Evolutionary conservation across 352 stramenopile species (phyloP).

Genomic region (Phytopythium litorale): DNA sequence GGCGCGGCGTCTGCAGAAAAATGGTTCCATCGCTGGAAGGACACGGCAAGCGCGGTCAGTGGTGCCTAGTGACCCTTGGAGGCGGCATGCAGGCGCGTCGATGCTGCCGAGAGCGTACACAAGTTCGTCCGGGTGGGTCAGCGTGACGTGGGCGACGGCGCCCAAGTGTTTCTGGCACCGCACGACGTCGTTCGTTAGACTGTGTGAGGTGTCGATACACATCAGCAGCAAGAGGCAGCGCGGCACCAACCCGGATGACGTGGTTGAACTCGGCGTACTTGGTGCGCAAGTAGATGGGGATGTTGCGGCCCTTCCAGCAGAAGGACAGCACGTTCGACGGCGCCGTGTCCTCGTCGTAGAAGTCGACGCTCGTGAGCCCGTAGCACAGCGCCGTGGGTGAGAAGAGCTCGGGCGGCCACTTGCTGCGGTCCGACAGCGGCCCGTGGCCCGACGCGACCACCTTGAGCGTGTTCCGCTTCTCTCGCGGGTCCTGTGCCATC

Average conservation of each 20-base stretch:
- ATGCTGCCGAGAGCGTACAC: slow-evolving; percentile 35
- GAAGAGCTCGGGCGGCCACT: slow-evolving; percentile 79
- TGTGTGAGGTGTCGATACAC: slow-evolving; percentile 6
- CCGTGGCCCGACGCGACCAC: slow-evolving; percentile 61
- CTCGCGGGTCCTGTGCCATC: slow-evolving; percentile 51
- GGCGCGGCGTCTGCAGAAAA: slow-evolving; percentile 55
- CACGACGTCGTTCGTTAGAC: neutral
- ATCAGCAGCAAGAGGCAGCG: neutral
- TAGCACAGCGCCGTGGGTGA: slow-evolving; percentile 79
- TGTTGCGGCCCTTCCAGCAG: slow-evolving; percentile 85
- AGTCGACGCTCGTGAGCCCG: slow-evolving; percentile 69
- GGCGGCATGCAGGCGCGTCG: neutral
- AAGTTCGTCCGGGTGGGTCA: slow-evolving; percentile 75
- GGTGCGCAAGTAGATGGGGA: slow-evolving; percentile 81
- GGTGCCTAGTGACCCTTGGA: neutral
- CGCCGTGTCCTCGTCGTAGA: slow-evolving; percentile 55
- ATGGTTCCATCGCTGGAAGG: slow-evolving; percentile 49
- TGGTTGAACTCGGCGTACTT: slow-evolving; percentile 90
- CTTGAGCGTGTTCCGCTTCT: slow-evolving; percentile 81
- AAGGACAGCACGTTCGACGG: slow-evolving; percentile 78
- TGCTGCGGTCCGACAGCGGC: slow-evolving; percentile 60
- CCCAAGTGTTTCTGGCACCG: slow-evolving; percentile 70
- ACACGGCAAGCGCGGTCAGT: neutral
- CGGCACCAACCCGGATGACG: slow-evolving; percentile 62
- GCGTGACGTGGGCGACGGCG: slow-evolving; percentile 66